phyloP scores from a whole-genome alignment of 1,139 yeast species.

The Geotrichum bryndzae region DNA sequence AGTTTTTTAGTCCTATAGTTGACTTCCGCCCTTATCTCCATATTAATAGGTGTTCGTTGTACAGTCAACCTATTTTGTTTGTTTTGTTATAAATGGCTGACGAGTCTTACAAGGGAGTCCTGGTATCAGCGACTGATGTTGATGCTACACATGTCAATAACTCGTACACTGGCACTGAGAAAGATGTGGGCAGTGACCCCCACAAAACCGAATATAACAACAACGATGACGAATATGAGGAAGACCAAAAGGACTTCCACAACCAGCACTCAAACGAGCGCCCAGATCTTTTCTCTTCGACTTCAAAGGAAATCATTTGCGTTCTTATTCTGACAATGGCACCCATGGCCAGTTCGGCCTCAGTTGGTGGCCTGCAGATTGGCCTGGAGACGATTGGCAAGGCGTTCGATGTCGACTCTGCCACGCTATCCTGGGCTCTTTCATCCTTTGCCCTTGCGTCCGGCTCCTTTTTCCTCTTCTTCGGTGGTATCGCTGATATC shows the following conservation, averaged over 20 bases:
- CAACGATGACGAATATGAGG: not conserved
- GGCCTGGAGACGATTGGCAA: conserved; percentile 35
- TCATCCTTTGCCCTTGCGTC: conserved; percentile 40
- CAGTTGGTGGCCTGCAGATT: conserved; percentile 36
- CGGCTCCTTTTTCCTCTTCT: conserved; percentile 40
- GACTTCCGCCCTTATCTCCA: no score
- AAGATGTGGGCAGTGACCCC: no score
- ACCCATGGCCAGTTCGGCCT: conserved; percentile 39
- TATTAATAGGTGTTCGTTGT: no score
- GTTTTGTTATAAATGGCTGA: no score
- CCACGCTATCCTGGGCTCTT: conserved; percentile 41
- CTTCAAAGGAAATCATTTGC: conserved; percentile 26
- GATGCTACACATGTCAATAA: no score
- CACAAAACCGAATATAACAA: no score
- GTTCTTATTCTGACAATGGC: conserved; percentile 36
- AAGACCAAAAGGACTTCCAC: not conserved
- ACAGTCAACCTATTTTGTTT: no score
- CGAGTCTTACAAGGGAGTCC: no score
- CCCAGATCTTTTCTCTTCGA: conserved; percentile 22
- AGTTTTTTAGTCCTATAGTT: no score
- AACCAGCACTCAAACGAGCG: conserved; percentile 11
- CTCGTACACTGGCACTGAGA: no score
- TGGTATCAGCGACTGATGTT: no score
- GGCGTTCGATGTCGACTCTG: conserved; percentile 37
- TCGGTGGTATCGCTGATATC: conserved; percentile 44